Base-by-base conservation (phyloP, 108 stramenopile species). In the Stephanodiscus minutulus region DNA sequence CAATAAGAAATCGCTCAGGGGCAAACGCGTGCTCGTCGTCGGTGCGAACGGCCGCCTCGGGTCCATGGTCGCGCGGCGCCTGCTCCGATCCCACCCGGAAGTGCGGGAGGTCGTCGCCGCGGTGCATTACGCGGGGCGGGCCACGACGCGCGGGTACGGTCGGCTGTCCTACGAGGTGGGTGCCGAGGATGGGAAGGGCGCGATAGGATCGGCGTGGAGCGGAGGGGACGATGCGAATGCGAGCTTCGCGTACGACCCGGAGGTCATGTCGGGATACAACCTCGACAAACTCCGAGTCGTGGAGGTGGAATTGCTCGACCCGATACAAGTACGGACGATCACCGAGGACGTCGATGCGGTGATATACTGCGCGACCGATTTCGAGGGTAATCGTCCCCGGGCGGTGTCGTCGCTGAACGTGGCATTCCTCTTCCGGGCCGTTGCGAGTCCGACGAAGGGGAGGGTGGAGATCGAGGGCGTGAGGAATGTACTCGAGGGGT, bases 11-110 rank as follows among this genome's bases (percentile, higher is more conserved):
- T 74, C 86, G 0, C 77, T 93, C 43, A 64, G 66, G 21, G 77
- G 83, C 33, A 90, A 87, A 68, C 70, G 88, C 54, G 63, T 93
- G 17, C 68, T 93, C 17, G 80, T 93, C 55, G 73, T 84, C 8
- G 92, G 92, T 18, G 92, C 92, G 64, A 93, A 93, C 64, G 92
- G 92, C 18, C 83, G 90, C 10, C 60, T 93, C 18, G 92, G 92
- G 22, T 82, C 79, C 65, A 91, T 91, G 90, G 83, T 93, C n/a
- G 84, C 84, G 63, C 87, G 88, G 0, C 68, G 86, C 50, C 53
- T 94, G 29, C 73, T 94, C 39, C 85, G 92, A 18, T 73, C 79
- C 0, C 68, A 88, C 73, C 87, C 92, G 7, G 77, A 88, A 64
- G 64, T 84, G 1, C 68, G 72, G 11, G 88, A 93, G 74, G 86